These are phyloP conservation scores for Trichomonas tenax DNA, from an alignment of 208 protist genomes.

Conservation along the genomic window DNA sequence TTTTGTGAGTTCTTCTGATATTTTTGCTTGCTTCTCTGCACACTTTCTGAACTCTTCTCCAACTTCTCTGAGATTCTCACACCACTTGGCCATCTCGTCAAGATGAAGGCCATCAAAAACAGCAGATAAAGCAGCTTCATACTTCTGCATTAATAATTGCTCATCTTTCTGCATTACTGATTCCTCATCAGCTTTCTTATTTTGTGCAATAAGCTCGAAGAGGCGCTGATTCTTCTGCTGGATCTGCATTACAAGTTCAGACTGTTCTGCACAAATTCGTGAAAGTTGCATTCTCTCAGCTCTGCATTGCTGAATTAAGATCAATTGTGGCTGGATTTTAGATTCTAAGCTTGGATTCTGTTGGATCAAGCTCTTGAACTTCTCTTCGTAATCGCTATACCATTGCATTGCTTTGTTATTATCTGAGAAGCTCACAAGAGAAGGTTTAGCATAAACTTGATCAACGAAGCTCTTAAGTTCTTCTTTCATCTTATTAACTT, in stretches of 20 bases:
- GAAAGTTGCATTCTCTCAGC: not conserved
- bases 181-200: not conserved
- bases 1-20: not conserved
- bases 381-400: not conserved
- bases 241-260: not conserved
- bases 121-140: not conserved
- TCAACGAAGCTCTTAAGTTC: not conserved
- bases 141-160: not conserved
- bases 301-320: not conserved
- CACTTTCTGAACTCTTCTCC: not conserved
- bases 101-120: not conserved
- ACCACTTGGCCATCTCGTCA: not conserved
- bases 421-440: not conserved
- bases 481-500: not conserved
- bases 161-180: not conserved
- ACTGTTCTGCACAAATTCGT: not conserved
- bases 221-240: not conserved
- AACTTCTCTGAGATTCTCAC: not conserved
- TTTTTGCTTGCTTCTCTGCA: not conserved
- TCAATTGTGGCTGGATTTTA: not conserved
- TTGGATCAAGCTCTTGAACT: not conserved
- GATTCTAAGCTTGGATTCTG: not conserved
- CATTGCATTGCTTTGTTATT: not conserved
- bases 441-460: not conserved
- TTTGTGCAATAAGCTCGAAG: not conserved